Conservation (phyloP, 345 rosid species). For the Murraya koenigii region DNA sequence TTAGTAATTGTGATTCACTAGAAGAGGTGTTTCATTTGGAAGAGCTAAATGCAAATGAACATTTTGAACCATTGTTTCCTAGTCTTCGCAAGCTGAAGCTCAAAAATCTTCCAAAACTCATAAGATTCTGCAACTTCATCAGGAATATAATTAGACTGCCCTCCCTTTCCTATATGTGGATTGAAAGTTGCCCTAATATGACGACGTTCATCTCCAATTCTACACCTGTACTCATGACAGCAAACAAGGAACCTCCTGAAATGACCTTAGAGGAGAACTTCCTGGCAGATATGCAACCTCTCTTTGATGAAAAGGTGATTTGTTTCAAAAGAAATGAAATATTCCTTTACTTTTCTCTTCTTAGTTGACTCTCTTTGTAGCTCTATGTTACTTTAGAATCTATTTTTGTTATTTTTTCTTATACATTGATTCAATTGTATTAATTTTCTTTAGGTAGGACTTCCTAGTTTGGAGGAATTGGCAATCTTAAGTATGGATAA, state of each 20-base stretch:
- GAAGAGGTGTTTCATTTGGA: slow-evolving; percentile 17
- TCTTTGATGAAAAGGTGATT: neutral
- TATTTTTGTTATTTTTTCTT: too few species aligned
- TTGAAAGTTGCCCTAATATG: neutral
- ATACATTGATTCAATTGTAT: too few species aligned
- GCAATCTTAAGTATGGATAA: neutral
- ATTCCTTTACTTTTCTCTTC: too few species aligned
- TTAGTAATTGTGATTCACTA: slow-evolving; percentile 10
- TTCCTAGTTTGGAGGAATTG: too few species aligned
- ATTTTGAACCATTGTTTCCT: neutral
- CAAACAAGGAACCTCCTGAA: neutral
- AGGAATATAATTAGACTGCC: slow-evolving; percentile 3
- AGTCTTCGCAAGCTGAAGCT: neutral
- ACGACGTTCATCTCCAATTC: slow-evolving; percentile 7
- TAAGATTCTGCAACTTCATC: neutral
- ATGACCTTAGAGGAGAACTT: neutral
- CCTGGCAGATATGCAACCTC: neutral
- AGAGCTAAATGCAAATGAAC: neutral
- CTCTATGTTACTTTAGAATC: too few species aligned
- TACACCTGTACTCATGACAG: too few species aligned
- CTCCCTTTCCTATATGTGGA: neutral
- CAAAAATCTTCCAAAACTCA: neutral
- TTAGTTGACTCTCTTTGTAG: too few species aligned
- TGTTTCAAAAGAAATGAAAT: too few species aligned
- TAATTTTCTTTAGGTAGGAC: too few species aligned